phyloP scores from a whole-genome alignment of 192 early-diverging fungal species.

The Backusella sp. region DNA sequence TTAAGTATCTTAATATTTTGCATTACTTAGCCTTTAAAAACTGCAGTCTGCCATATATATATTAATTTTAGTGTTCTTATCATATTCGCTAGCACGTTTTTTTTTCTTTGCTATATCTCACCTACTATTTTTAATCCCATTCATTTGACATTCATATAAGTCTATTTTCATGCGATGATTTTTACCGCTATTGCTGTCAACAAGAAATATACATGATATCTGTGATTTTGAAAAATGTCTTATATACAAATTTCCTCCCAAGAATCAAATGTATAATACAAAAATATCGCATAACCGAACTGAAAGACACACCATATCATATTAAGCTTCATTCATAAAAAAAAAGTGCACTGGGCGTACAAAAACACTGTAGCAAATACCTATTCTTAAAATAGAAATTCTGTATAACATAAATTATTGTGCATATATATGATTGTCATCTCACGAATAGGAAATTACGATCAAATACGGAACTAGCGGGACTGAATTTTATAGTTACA shows the following conservation, averaged over 20 bases:
- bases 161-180: background rate
- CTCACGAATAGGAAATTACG: conserved; percentile 5
- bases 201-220: background rate
- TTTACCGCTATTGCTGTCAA: background rate
- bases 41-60: background rate
- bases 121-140: background rate
- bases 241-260: background rate
- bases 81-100: background rate
- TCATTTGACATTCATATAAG: background rate
- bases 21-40: background rate
- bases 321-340: background rate
- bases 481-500: background rate
- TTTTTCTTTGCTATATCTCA: background rate
- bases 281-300: too few species aligned
- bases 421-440: conserved; percentile 2
- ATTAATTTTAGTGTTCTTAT: background rate
- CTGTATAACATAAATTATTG: conserved; percentile 2
- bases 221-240: background rate
- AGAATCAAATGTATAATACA: background rate
- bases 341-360: background rate
- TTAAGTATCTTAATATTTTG: background rate
- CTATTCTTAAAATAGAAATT: conserved; percentile 4
- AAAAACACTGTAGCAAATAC: background rate
- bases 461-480: conserved; percentile 4
- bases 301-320: background rate